Conservation (phyloP, 2,329 filamentous ascomycete genomes). For the Alternaria brassicae region DNA sequence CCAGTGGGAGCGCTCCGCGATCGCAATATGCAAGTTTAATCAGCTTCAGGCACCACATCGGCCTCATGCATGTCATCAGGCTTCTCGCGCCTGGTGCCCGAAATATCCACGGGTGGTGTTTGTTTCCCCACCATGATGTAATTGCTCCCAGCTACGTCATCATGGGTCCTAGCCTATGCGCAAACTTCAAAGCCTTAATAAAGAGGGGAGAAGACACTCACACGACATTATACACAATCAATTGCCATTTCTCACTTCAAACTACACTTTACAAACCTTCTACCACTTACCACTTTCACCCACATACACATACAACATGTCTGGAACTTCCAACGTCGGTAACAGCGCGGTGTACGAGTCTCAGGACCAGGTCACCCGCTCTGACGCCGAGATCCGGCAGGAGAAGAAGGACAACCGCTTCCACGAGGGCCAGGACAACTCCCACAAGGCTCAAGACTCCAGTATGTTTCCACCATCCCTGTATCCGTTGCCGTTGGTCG, state of each 20-base stretch:
- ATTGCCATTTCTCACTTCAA: conserved; percentile 3
- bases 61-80: conserved; percentile 19
- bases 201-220: conserved; percentile 11
- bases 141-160: conserved; percentile 32
- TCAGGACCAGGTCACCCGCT: conserved; percentile 74
- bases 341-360: conserved; percentile 72
- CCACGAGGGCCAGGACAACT: conserved; percentile 74
- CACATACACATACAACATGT: conserved; percentile 51
- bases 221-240: neutral
- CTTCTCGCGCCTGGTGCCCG: conserved; percentile 19
- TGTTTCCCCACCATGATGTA: conserved; percentile 36
- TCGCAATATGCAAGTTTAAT: conserved; percentile 7
- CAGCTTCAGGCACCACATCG: conserved; percentile 6
- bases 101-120: conserved; percentile 21
- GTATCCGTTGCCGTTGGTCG: neutral
- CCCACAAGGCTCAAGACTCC: conserved; percentile 73
- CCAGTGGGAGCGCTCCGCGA: neutral
- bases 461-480: conserved; percentile 60
- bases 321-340: conserved; percentile 71
- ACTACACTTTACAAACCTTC: neutral
- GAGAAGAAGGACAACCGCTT: conserved; percentile 66
- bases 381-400: conserved; percentile 60
- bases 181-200: conserved; percentile 18
- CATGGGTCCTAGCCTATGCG: conserved; percentile 19
- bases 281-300: neutral